Conservation (phyloP, 2,329 filamentous ascomycete species). For the Botrytis porri region DNA sequence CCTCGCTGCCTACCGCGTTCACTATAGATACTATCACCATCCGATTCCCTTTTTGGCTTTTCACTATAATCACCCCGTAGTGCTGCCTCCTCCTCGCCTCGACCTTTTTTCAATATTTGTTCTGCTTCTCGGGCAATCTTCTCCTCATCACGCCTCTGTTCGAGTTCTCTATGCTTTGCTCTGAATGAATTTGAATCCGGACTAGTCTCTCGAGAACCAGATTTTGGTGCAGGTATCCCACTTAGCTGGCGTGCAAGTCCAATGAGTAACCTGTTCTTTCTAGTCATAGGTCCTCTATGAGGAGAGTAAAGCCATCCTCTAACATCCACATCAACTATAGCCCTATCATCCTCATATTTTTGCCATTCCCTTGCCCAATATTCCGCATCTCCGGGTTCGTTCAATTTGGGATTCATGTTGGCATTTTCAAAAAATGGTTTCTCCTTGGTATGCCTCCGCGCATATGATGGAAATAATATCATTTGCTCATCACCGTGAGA, state of each 20-base stretch:
- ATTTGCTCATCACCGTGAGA: conserved; percentile 83
- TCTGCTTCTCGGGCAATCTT: conserved; percentile 72
- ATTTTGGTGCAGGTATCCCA: conserved; percentile 62
- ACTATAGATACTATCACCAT: conserved; percentile 36
- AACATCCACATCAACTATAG: conserved; percentile 90
- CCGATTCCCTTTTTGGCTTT: conserved; percentile 48
- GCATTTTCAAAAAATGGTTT: conserved; percentile 39
- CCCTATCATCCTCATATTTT: conserved; percentile 74
- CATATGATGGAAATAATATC: conserved; percentile 95
- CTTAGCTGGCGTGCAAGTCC: conserved; percentile 84
- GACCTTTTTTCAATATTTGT: conserved; percentile 69
- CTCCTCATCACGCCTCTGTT: conserved; percentile 56
- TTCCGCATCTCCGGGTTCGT: conserved; percentile 58
- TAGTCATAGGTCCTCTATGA: conserved; percentile 76
- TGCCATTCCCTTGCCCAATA: conserved; percentile 81
- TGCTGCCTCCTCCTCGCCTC: conserved; percentile 68
- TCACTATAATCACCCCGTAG: conserved; percentile 74
- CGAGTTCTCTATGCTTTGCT: conserved; percentile 43
- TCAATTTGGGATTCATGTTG: conserved; percentile 39
- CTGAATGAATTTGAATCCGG: conserved; percentile 33
- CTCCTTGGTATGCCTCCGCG: conserved; percentile 45
- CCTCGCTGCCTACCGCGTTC: conserved; percentile 25
- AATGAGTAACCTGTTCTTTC: conserved; percentile 82
- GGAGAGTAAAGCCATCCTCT: conserved; percentile 93
- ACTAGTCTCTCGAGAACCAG: conserved; percentile 33